These are phyloP conservation scores for Passiflora organensis DNA, from an alignment of 345 rosid species.

Conservation along the genomic window DNA sequence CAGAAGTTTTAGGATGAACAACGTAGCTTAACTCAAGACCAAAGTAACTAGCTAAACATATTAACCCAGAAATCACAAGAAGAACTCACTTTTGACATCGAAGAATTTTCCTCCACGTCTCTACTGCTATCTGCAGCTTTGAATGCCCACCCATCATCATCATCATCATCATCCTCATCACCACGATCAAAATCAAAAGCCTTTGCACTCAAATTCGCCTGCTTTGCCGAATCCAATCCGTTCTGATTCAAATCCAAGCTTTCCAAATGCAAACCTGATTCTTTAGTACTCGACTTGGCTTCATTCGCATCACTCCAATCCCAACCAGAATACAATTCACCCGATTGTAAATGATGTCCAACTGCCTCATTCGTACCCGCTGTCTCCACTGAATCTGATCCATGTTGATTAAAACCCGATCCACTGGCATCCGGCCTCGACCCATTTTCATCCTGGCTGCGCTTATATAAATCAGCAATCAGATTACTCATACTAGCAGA, in stretches of 20 bases:
- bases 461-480: slow-evolving; percentile 42
- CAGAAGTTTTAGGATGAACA: not conserved
- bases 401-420: not conserved
- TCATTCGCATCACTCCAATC: not conserved
- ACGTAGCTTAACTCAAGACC: not conserved
- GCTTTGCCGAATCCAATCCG: slow-evolving; percentile 5
- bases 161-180: not conserved
- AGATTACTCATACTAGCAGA: slow-evolving; percentile 26
- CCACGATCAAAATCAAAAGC: no score
- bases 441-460: slow-evolving; percentile 19
- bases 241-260: slow-evolving; percentile 17
- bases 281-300: not conserved
- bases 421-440: slow-evolving; percentile 7
- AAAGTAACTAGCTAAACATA: not conserved
- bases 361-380: not conserved
- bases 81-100: slow-evolving; percentile 22
- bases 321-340: slow-evolving; percentile 6
- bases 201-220: not conserved
- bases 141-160: slow-evolving; percentile 40
- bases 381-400: not conserved
- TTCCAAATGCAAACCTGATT: slow-evolving; percentile 15
- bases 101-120: slow-evolving; percentile 3
- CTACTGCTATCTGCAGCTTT: slow-evolving; percentile 22
- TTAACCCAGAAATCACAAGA: not conserved
- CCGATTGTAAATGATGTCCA: not conserved